phyloP scores from a whole-genome alignment of 176 grass and related monocot species.

The Tuctoria greenei region DNA sequence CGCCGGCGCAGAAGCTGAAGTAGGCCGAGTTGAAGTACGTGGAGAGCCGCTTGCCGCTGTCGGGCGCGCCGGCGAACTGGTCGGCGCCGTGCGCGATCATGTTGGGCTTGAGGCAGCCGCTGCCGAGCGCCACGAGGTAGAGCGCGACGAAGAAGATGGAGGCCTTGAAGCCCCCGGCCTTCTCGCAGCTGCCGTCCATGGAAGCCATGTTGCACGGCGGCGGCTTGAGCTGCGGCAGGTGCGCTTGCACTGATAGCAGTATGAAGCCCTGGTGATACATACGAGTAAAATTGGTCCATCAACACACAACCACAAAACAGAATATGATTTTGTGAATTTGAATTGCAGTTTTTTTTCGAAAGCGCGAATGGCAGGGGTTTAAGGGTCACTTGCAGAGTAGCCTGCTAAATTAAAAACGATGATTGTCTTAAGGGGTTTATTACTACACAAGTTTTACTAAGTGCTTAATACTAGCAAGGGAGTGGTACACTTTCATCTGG shows the following conservation, averaged over 20 bases:
- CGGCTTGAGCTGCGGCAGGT: slow-evolving; percentile 92
- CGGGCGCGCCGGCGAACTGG: slow-evolving; percentile 54
- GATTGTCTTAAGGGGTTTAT: background rate
- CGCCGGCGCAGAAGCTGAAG: slow-evolving; percentile 95
- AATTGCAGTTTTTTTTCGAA: background rate
- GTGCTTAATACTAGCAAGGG: background rate
- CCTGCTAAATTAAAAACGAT: background rate
- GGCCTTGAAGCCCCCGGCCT: slow-evolving; percentile 65
- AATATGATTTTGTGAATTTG: background rate
- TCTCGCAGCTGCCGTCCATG: slow-evolving; percentile 53
- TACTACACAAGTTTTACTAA: no score
- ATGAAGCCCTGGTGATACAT: slow-evolving; percentile 69
- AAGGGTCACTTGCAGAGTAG: background rate
- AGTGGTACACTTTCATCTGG: background rate
- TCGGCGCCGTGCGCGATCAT: slow-evolving; percentile 96
- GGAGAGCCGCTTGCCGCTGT: slow-evolving; percentile 60
- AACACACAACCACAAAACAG: background rate
- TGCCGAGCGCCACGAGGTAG: slow-evolving; percentile 90
- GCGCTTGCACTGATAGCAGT: slow-evolving; percentile 83
- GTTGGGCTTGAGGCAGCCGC: slow-evolving; percentile 96
- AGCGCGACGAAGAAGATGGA: slow-evolving; percentile 76
- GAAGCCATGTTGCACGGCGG: slow-evolving; percentile 78
- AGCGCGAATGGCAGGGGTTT: no score
- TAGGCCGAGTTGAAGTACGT: slow-evolving; percentile 98
- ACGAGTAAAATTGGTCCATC: background rate